Percentiles rank a stretch among this genome's conserved stretches.
phyloP scores from a whole-genome alignment of 495 filamentous ascomycete genomes.

The Neurospora pannonica region DNA sequence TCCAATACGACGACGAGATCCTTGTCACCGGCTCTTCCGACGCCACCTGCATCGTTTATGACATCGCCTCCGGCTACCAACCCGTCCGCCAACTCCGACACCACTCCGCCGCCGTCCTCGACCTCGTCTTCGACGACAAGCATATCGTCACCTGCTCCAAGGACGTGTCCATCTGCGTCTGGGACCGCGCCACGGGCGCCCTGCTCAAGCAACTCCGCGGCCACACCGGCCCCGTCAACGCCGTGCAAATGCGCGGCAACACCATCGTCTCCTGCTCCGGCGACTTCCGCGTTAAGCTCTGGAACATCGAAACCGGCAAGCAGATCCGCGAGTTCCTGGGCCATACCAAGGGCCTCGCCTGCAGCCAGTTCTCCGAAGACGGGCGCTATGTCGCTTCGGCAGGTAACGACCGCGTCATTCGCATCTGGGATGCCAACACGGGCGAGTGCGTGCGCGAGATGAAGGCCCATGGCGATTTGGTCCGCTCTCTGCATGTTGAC shows the following conservation, averaged over 20 bases:
- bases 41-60: conserved; percentile 84
- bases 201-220: conserved; percentile 68
- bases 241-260: conserved; percentile 86
- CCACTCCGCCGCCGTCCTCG: conserved; percentile 82
- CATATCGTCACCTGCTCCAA: conserved; percentile 96
- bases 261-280: conserved; percentile 85
- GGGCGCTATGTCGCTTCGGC: conserved; percentile 80
- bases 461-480: conserved; percentile 67
- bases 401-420: conserved; percentile 87
- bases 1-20: conserved; percentile 86
- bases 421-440: conserved; percentile 86
- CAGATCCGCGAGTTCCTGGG: conserved; percentile 81
- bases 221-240: conserved; percentile 87
- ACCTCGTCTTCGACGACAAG: conserved; percentile 82
- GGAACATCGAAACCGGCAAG: conserved; percentile 79
- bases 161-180: conserved; percentile 83
- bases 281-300: conserved; percentile 85
- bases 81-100: conserved; percentile 65
- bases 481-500: conserved; percentile 84
- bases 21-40: conserved; percentile 94
- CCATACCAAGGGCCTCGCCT: conserved; percentile 84
- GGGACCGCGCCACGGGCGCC: conserved; percentile 71
- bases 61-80: conserved; percentile 62
- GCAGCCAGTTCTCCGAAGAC: conserved; percentile 91
- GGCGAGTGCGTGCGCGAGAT: conserved; percentile 73